Conservation (phyloP, 495 filamentous ascomycete species). For the Cryomyces antarcticus region DNA sequence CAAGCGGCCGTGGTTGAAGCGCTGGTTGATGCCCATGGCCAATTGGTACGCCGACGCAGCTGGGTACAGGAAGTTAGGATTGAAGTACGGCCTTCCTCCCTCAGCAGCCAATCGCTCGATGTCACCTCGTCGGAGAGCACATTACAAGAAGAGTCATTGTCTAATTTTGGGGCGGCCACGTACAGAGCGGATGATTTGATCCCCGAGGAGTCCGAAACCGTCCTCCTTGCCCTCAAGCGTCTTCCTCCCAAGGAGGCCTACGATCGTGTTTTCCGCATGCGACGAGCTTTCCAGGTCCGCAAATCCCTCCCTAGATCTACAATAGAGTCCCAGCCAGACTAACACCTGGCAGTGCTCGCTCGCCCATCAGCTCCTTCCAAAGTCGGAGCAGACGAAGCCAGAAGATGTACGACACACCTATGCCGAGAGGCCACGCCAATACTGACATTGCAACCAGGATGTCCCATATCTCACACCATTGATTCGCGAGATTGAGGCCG, state of each 20-base stretch:
- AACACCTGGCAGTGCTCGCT: constrained; percentile 44
- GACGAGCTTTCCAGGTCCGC: constrained; percentile 77
- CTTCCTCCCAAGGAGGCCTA: constrained; percentile 77
- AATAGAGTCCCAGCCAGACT: constrained; percentile 3
- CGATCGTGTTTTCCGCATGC: constrained; percentile 91
- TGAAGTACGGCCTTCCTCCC: constrained; percentile 40
- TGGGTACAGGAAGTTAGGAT: constrained; percentile 82
- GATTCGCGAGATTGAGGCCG: constrained; percentile 66
- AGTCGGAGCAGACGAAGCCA: constrained; percentile 59
- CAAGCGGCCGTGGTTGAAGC: constrained; percentile 67
- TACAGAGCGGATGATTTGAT: constrained; percentile 80
- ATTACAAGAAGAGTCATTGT: too few relatives aligned
- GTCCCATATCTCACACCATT: constrained; percentile 57
- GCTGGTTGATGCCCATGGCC: constrained; percentile 56
- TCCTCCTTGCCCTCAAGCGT: constrained; percentile 74
- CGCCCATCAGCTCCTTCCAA: constrained; percentile 69
- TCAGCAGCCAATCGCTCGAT: neutral
- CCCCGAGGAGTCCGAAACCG: constrained; percentile 67
- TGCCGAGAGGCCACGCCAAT: neutral
- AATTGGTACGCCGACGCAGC: constrained; percentile 68
- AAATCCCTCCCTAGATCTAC: neutral
- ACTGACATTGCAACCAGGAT: constrained; percentile 32
- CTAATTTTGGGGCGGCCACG: neutral
- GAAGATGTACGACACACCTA: constrained; percentile 33
- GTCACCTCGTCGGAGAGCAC: neutral